Base-by-base conservation (phyloP, 176 grass and related monocot species). In the Eleusine coracana region DNA sequence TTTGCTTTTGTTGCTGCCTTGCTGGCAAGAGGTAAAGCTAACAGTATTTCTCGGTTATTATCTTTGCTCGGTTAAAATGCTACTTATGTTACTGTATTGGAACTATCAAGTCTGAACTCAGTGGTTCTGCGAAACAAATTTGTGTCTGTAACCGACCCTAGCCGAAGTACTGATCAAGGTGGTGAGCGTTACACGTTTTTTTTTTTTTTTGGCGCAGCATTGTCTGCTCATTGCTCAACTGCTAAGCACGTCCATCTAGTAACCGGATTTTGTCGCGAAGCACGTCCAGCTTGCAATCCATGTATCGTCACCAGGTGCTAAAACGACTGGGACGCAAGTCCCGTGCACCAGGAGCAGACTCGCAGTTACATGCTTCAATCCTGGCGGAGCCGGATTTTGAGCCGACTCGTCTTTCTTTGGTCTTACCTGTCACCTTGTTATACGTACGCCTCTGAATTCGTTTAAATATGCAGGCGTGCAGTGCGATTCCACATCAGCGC, bases 401-500 rank as follows among this genome's bases (percentile, higher is more conserved):
- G 7, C 12, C 77, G 45, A 15, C 11, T 11, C 44, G 8, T 59
- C 34, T 10, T 25, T 41, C 59, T 46, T 8, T 17, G 31, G 20
- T 27, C 50, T 42, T 51, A 44, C 31, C 62, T 79, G 69, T 60
- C 8, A 59, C 39, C 45, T 62, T 77, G 71, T 27, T 44, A 0
- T 17, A 18, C 12, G 48, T 7, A 16, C 28, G 48, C 61, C 2
- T 54, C 9, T n/a, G 18, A 14, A 70, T 40, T 60, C 61, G 75
- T 25, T 46, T 17, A 4, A 2, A 20, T 21, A 36, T 27, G 21
- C 18, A 44, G 14, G 23, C 21, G 20, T 1, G 28, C 23, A 61
- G 71, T 65, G 82, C 87, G 82, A 85, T 76, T 89, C 75, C 82
- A 85, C 64, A 12, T 84, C 76, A 84, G 42, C 82, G 40, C 20